Conservation (phyloP, 106 monocot genomes). For the Triglochin maritima region DNA sequence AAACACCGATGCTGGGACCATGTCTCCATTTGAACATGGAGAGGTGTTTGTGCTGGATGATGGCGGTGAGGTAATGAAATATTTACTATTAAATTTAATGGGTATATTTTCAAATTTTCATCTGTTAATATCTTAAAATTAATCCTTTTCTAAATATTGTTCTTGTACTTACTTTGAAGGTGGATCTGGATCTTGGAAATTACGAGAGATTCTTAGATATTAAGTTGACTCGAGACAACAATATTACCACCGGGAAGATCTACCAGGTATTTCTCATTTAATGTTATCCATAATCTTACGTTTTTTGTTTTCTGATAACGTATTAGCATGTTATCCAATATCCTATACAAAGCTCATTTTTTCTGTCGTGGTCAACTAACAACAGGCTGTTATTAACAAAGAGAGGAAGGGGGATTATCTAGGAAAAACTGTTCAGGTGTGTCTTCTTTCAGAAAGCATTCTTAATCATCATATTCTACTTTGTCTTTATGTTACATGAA, state of each 20-base stretch:
- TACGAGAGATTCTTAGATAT: slow-evolving; percentile 23
- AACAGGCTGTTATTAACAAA: slow-evolving; percentile 43
- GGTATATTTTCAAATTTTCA: neutral
- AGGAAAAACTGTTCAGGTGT: slow-evolving; percentile 55
- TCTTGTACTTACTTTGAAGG: slow-evolving; percentile 5
- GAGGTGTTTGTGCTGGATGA: slow-evolving; percentile 31
- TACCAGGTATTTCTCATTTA: slow-evolving; percentile 14
- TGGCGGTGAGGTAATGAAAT: slow-evolving; percentile 26
- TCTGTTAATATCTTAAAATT: neutral
- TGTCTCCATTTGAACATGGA: slow-evolving; percentile 33
- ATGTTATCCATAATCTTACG: neutral
- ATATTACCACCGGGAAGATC: slow-evolving; percentile 26
- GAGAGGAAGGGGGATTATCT: slow-evolving; percentile 50
- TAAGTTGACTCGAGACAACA: slow-evolving; percentile 19
- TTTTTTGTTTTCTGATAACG: neutral
- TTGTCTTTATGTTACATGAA: neutral
- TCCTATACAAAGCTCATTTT: no score
- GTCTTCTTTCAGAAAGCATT: slow-evolving; percentile 1
- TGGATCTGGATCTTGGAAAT: slow-evolving; percentile 25
- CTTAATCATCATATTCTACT: neutral
- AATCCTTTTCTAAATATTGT: neutral
- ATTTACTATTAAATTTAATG: neutral
- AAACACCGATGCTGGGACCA: slow-evolving; percentile 32
- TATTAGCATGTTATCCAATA: no score
- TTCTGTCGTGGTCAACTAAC: neutral